Percentiles rank a stretch among this genome's conserved stretches.
Evolutionary conservation across 1,139 yeast genomes (phyloP).

Genomic region (Pichia sp.): DNA sequence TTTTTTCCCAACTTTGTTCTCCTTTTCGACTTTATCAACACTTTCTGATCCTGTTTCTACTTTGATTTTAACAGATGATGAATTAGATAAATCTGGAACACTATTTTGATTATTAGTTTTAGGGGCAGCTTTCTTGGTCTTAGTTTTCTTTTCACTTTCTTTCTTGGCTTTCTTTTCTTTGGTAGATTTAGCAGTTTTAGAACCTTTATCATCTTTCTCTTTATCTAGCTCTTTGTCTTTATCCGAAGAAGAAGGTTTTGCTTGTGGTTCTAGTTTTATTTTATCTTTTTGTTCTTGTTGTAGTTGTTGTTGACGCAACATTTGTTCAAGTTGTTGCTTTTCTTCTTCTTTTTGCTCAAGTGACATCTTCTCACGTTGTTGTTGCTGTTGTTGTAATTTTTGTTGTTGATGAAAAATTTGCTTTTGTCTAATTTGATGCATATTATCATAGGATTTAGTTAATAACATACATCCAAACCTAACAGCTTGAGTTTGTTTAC

Average conservation of each 20-base stretch:
- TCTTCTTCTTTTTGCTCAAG: conserved; percentile 18
- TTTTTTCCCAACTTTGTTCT: conserved; percentile 6
- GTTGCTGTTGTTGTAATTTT: conserved; percentile 45
- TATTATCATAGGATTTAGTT: conserved; percentile 74
- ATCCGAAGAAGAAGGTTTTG: neutral
- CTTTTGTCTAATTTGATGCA: conserved; percentile 39
- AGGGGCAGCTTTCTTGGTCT: conserved; percentile 5
- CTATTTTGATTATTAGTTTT: conserved; percentile 10
- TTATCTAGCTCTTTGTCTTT: neutral
- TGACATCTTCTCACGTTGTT: conserved; percentile 38
- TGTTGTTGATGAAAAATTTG: conserved; percentile 45
- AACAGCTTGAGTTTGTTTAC: conserved; percentile 82
- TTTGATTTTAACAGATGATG: conserved; percentile 9
- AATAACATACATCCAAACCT: conserved; percentile 88
- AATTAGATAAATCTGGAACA: conserved; percentile 4
- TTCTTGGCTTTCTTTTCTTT: conserved; percentile 12
- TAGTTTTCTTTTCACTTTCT: conserved; percentile 7
- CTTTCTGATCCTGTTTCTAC: conserved; percentile 1
- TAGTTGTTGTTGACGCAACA: conserved; percentile 4
- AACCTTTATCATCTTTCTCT: neutral
- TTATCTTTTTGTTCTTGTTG: neutral
- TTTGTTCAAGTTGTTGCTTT: conserved; percentile 5
- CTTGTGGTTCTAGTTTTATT: neutral
- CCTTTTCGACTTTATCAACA: conserved; percentile 10
- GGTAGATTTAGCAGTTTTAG: neutral